Base-by-base conservation (phyloP, 2,329 filamentous ascomycete species). In the Dichotomopilus funicola region DNA sequence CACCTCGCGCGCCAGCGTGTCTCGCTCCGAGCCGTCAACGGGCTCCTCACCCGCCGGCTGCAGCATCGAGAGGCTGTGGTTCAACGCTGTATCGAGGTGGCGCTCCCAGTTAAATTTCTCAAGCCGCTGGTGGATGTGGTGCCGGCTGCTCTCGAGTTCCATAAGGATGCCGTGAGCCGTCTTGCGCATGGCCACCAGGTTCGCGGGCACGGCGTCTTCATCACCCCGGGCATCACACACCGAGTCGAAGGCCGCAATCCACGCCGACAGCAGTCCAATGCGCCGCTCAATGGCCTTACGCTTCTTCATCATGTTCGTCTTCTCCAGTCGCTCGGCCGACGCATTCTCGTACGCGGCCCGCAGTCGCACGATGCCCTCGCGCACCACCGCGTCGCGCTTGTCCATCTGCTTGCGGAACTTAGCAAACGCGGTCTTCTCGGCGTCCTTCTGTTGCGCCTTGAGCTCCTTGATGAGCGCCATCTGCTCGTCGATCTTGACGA, bases 401-500 rank as follows among this genome's bases (percentile, higher is more conserved):
- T 94, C 89, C 55, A 81, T 83, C 64, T 95, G 89, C 71, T 96
- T 96, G 65, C 86, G 86, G 74, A 96, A 95, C 67, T 97, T 97
- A 63, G 82, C 78, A 63, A 92, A 92, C 49, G 90, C 91, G 3
- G 84, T 76, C 40, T 81, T 82, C 67, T 97, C 94, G 4, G 86
- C 86, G 54, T 97, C 89, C 69, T 91, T 95, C 68, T 96, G 90
- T 70, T 96, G 89, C 33, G 88, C 88, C 73, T 94, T 91, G 54
- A 99, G 81, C 69, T 97, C 91, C 64, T 95, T 96, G 71, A 99
- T 99, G 67, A 96, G 73, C n/a, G 85, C 87, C 80, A 96, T 91
- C 70, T 99, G 92, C 73, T 99, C 94, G 68, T 99, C 92, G 65
- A 99, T 99, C 79, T 97, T 97, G 76, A 96, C 94, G 69, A 99